Base-by-base conservation (phyloP, 768 basidiomycete genomes). In the Xerocomellus dryophilus region DNA sequence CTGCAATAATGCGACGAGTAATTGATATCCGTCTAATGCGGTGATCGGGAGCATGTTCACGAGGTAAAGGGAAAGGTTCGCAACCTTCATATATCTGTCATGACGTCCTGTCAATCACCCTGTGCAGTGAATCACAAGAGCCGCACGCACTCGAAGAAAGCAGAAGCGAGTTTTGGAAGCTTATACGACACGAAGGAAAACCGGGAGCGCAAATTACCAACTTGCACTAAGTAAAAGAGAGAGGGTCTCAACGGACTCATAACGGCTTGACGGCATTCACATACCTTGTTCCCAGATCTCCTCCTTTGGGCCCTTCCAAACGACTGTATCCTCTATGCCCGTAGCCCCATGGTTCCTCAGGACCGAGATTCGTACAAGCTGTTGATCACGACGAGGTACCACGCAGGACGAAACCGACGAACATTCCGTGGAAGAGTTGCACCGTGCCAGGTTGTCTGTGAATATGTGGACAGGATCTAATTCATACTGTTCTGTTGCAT, bases 41-140 rank as follows among this genome's bases (percentile, higher is more conserved):
- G 81, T 80, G 32, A 93, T 66, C 0, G 93, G 91, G 21, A 94
- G 76, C 25, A 90, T 78, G 66, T 95, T 95, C 74, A 94, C 84
- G 53, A 93, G 70, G 67, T 81, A 93, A 2, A 95, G 74, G 3
- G 90, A 93, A 31, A 93, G 68, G n/a, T 84, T 83, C 2, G 88
- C 77, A 63, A 82, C 80, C 32, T 74, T 70, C 54, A 84, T 68
- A 55, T 88, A 89, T 56, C 88, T 88, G 59, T 50, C 11, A 29
- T n/a, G 4, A 40, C 15, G 7, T 18, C 41, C 5, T 35, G 17
- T 60, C 34, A 46, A 25, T 18, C 2, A 20, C 43, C 15, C 9
- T 14, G 3, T 36, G 21, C 18, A 21, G 14, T 31, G 32, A 45
- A 29, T 25, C 12, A 18, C 4, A 10, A 15, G 32, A 32, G 41